These are phyloP conservation scores for Pythium coloratum DNA, from an alignment of 352 stramenopile genomes.

Conservation along the genomic window DNA sequence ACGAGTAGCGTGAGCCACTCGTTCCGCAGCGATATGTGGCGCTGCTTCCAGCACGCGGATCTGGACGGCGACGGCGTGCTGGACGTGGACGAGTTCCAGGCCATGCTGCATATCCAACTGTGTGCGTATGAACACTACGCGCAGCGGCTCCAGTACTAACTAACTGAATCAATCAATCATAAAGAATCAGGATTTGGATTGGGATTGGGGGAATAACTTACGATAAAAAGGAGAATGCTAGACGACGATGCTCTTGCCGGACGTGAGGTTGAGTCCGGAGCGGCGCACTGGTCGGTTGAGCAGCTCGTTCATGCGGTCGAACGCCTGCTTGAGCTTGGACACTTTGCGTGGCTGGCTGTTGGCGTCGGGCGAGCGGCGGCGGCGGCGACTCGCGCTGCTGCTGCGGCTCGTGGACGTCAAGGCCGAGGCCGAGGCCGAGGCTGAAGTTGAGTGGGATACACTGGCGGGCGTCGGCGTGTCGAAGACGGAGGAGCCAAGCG, in stretches of 20 bases:
- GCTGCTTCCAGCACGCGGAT: conserved; percentile 62
- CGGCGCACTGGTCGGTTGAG: conserved; percentile 76
- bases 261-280: conserved; percentile 57
- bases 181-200: too few relatives aligned
- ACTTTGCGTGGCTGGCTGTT: conserved; percentile 60
- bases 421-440: too few relatives aligned
- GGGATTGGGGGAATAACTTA: too few relatives aligned
- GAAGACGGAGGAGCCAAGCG: conserved; percentile 3
- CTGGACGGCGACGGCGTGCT: conserved; percentile 37
- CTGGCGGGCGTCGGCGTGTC: neutral
- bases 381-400: conserved; percentile 4
- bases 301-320: conserved; percentile 72
- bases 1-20: conserved; percentile 32
- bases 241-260: conserved; percentile 72
- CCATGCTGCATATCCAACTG: conserved; percentile 50
- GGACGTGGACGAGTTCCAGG: conserved; percentile 41
- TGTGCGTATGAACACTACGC: conserved; percentile 55
- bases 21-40: conserved; percentile 59
- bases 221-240: conserved; percentile 18
- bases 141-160: conserved; percentile 26
- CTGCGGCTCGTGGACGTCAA: neutral
- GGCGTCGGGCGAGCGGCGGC: conserved; percentile 19
- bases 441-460: neutral
- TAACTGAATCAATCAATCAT: too few relatives aligned
- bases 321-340: conserved; percentile 58